Evolutionary conservation across 129 eudicot genomes (phyloP), one percentile per base, ranked within the genome.

Genomic region (Helichrysum umbraculigerum): DNA sequence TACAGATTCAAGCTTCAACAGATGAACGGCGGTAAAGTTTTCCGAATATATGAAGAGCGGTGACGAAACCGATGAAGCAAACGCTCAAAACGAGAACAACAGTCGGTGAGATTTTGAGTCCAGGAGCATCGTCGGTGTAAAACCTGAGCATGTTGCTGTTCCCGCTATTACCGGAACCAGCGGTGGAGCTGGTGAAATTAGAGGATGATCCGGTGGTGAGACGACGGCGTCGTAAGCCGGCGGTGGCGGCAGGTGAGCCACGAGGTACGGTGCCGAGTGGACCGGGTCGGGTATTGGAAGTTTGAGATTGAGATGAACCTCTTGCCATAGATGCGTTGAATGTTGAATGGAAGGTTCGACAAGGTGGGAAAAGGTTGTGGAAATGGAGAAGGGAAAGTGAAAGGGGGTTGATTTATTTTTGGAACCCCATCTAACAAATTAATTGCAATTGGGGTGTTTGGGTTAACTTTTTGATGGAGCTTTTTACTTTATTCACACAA

Each of bases 81-180:
- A 90, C 91, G 71, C 96, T 90, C 93, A 90, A 79, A 12, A 90
- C 85, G 15, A 90, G 91, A 11, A 90, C 96, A 15, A 87, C 85
- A 6, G 91, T 90, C 42, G 96, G 96, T 3, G 84, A 51, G 87
- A 90, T 90, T 81, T 87, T 90, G 1, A 90, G 82, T n/a, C 96
- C 96, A 0, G 93, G 96, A 63, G 96, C 88, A 64, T 90, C 96
- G 75, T 90, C 96, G 58, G 96, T 90, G 77, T 90, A 90, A 84
- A 90, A 90, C 16, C 96, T 75, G n/a, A 90, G 86, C 92, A 90
- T 87, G 78, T 90, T 90, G 75, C 88, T 67, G 14, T 83, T 78
- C 35, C 62, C 75, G 16, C 28, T 70, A 29, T 73, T 50, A 17
- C 82, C 81, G 69, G 79, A 69, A 57, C 62, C 29, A 21, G 62